These are phyloP conservation scores for Themeda triandra DNA, from an alignment of 176 grass and related monocot genomes.

Conservation along the genomic window DNA sequence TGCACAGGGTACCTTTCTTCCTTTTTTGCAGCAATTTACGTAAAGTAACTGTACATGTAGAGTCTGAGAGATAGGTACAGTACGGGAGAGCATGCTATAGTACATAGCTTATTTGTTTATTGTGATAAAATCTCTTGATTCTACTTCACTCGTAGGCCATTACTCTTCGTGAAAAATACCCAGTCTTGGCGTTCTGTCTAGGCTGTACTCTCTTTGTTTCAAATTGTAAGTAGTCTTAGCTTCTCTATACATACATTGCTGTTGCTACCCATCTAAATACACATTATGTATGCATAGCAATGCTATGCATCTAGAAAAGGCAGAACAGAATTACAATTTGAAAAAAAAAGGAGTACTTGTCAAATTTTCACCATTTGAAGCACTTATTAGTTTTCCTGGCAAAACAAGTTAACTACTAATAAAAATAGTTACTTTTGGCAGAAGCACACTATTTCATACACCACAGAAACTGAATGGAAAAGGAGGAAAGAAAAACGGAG, in stretches of 20 bases:
- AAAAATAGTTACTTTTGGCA: not conserved
- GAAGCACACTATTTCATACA: not conserved
- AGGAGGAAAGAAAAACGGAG: no score
- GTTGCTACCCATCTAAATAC: no score
- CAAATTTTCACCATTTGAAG: no score
- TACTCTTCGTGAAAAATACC: not conserved
- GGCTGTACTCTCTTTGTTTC: not conserved
- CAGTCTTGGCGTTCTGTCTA: not conserved
- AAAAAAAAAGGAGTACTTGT: no score
- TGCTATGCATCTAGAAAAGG: no score
- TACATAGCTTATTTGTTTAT: not conserved
- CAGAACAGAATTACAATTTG: no score
- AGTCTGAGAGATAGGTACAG: not conserved
- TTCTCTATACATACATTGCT: no score
- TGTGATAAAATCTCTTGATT: not conserved
- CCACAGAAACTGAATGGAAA: not conserved
- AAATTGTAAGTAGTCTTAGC: not conserved
- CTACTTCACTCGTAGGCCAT: not conserved
- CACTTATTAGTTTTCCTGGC: not conserved
- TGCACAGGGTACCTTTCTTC: not conserved
- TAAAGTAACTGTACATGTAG: conserved; percentile 11
- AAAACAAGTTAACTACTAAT: not conserved
- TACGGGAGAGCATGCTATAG: not conserved
- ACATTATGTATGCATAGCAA: no score
- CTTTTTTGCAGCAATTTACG: not conserved